These are phyloP conservation scores for Cenchrus fungigraminus DNA, from an alignment of 176 grass and related monocot species.

Conservation along the genomic window DNA sequence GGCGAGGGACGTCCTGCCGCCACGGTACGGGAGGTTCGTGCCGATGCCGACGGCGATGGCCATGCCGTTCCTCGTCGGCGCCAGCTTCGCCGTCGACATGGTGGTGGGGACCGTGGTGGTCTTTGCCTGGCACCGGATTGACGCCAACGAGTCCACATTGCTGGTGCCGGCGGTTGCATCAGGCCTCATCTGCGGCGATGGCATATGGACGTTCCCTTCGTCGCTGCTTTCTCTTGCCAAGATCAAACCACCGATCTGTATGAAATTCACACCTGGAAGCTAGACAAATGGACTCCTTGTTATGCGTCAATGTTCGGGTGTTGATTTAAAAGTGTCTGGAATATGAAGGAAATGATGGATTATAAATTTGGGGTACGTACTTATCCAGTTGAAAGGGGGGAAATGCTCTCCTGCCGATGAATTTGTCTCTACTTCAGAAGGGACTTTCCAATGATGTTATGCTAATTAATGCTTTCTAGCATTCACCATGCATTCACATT, in stretches of 20 bases:
- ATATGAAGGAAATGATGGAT: background rate
- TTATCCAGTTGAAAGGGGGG: too few relatives aligned
- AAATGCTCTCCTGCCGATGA: too few relatives aligned
- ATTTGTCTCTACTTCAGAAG: too few relatives aligned
- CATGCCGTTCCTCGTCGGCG: constrained; percentile 86
- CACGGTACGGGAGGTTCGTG: constrained; percentile 50
- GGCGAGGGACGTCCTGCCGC: constrained; percentile 49
- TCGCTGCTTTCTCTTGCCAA: constrained; percentile 77
- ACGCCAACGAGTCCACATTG: constrained; percentile 30
- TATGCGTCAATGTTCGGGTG: background rate
- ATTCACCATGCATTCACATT: too few relatives aligned
- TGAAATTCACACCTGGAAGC: constrained; percentile 71
- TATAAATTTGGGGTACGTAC: background rate
- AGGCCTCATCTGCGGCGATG: constrained; percentile 88
- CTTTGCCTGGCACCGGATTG: constrained; percentile 66
- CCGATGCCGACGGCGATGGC: constrained; percentile 88
- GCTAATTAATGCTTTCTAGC: too few relatives aligned
- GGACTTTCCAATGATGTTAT: too few relatives aligned
- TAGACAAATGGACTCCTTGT: constrained; percentile 33
- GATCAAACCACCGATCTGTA: constrained; percentile 81
- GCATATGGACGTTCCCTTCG: constrained; percentile 89
- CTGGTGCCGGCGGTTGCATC: constrained; percentile 88
- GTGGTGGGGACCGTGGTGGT: constrained; percentile 66
- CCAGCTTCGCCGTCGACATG: constrained; percentile 91
- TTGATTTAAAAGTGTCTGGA: background rate